Percentiles rank a stretch among this genome's conserved stretches.
Conservation (phyloP, 2,329 filamentous ascomycete genomes). For the Helotiales sp. region DNA sequence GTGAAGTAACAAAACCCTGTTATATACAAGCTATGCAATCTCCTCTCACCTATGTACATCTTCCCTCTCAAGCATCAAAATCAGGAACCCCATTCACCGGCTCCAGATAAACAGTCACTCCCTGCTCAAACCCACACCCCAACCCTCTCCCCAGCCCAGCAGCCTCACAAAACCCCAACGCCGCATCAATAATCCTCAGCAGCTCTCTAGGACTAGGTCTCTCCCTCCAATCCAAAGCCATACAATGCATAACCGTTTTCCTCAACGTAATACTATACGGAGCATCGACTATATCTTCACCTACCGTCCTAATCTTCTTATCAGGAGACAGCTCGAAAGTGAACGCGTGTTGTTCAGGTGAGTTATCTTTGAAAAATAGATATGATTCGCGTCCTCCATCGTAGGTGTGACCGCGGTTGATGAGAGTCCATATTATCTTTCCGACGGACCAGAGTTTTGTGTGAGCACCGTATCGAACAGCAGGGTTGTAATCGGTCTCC, state of each 20-base stretch:
- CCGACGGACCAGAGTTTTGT: neutral
- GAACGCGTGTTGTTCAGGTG: too few relatives aligned
- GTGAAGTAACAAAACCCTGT: too few relatives aligned
- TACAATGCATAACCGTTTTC: neutral
- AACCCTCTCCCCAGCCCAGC: too few relatives aligned
- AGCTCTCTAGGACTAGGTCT: neutral
- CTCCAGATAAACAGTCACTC: too few relatives aligned
- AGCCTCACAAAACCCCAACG: neutral
- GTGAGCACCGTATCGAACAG: neutral
- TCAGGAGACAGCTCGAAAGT: neutral
- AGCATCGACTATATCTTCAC: neutral
- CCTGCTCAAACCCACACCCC: too few relatives aligned
- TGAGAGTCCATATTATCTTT: neutral
- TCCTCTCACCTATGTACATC: too few relatives aligned
- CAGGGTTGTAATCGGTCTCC: neutral
- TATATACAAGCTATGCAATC: too few relatives aligned
- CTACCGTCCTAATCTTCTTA: neutral
- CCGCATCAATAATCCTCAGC: neutral
- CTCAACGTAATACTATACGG: neutral
- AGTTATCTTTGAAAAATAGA: too few relatives aligned
- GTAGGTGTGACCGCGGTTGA: neutral
- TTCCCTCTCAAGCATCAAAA: too few relatives aligned
- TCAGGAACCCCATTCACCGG: too few relatives aligned
- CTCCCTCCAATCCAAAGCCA: neutral
- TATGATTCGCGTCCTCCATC: neutral